Evolutionary conservation across 805 yeast species (phyloP).

Genomic region (Candida pseudofarinosa): DNA sequence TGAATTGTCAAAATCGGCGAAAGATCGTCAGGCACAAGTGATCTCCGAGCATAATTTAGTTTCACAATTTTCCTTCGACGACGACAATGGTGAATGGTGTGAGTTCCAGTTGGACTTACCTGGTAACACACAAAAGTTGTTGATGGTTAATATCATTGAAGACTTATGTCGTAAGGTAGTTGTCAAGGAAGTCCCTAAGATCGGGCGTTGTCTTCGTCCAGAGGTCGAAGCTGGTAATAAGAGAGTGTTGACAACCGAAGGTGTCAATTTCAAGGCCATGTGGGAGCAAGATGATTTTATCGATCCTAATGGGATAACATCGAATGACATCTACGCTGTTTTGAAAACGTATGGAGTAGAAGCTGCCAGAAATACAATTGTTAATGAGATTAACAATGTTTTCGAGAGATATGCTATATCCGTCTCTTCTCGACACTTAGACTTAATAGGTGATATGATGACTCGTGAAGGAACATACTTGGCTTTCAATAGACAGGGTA

Average conservation of each 20-base stretch:
- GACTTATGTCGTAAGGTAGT: slow-evolving; percentile 85
- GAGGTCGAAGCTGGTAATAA: slow-evolving; percentile 55
- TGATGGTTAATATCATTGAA: slow-evolving; percentile 96
- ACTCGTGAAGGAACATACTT: slow-evolving; percentile 96
- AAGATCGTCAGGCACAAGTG: slow-evolving; percentile 82
- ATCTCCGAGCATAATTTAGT: slow-evolving; percentile 69
- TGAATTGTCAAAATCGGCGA: slow-evolving; percentile 56
- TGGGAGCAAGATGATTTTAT: slow-evolving; percentile 96
- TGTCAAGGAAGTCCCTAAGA: slow-evolving; percentile 85
- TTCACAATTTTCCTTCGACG: slow-evolving; percentile 85
- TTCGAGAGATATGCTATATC: slow-evolving; percentile 94
- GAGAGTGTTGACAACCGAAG: slow-evolving; percentile 88
- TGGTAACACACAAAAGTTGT: slow-evolving; percentile 82
- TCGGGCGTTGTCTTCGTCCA: slow-evolving; percentile 92
- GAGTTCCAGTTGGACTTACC: slow-evolving; percentile 79
- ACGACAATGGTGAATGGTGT: slow-evolving; percentile 86
- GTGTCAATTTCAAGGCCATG: slow-evolving; percentile 96
- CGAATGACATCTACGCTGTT: slow-evolving; percentile 91
- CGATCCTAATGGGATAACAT: slow-evolving; percentile 81
- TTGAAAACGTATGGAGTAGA: slow-evolving; percentile 94
- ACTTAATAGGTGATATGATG: slow-evolving; percentile 97
- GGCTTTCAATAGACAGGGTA: slow-evolving; percentile 98
- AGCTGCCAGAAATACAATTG: slow-evolving; percentile 97
- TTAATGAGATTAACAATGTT: slow-evolving; percentile 90
- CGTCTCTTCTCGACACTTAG: slow-evolving; percentile 91